A percentile compares a stretch with the other conserved stretches of the same genome.
Conservation (phyloP, 495 filamentous ascomycete genomes). For the Penicillium angulare region DNA sequence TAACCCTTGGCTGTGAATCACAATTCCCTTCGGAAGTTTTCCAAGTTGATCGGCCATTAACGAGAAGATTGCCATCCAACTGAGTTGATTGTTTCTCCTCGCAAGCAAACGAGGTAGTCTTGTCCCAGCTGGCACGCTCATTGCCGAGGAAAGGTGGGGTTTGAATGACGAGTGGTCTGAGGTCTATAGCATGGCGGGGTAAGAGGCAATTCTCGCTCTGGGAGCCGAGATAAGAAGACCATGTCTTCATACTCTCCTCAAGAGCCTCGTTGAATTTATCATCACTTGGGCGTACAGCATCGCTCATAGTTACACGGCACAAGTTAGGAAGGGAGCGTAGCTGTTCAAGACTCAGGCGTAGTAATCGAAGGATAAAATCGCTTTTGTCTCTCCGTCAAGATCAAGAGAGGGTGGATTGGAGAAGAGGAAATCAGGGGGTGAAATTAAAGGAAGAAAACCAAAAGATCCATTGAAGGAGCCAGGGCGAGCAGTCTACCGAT, state of each 20-base stretch:
- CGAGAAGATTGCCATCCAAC: slow-evolving; percentile 10
- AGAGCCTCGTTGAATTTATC: slow-evolving; percentile 17
- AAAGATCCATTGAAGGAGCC: too few species aligned
- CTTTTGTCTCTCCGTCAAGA: not conserved
- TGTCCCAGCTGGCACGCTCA: slow-evolving; percentile 7
- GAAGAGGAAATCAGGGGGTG: too few species aligned
- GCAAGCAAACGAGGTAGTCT: slow-evolving; percentile 17
- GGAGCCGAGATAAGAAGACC: slow-evolving; percentile 18
- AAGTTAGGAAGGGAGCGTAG: not conserved
- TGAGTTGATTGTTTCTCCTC: slow-evolving; percentile 11
- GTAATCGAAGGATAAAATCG: not conserved
- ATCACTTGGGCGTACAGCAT: slow-evolving; percentile 21
- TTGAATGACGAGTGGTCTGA: slow-evolving; percentile 11
- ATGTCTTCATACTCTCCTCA: slow-evolving; percentile 20
- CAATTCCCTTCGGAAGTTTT: slow-evolving; percentile 18
- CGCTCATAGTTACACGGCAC: slow-evolving; percentile 14
- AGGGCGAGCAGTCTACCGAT: too few species aligned
- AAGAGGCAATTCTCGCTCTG: slow-evolving; percentile 5
- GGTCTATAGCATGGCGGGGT: slow-evolving; percentile 14
- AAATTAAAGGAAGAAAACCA: too few species aligned
- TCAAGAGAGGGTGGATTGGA: not conserved
- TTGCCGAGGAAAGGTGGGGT: slow-evolving; percentile 24
- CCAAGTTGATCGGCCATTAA: slow-evolving; percentile 24
- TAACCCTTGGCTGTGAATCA: slow-evolving; percentile 14
- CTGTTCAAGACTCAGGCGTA: not conserved